Evolutionary conservation across 768 basidiomycete species (phyloP), one percentile per base, ranked within the genome.

Genomic region (Rickenella mellea): DNA sequence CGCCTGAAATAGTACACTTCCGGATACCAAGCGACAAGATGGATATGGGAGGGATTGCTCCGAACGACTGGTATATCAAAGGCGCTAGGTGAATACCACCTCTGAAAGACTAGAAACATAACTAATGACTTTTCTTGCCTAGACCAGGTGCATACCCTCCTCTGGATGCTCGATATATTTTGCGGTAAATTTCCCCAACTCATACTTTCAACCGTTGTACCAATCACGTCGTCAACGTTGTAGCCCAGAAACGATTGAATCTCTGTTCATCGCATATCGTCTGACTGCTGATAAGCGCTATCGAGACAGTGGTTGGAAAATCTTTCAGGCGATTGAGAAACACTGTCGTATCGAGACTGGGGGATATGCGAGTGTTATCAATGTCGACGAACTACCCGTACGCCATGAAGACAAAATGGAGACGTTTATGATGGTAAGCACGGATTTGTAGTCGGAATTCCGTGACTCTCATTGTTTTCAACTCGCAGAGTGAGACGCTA

Each of bases 161-260:
- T 1, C 81, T 91, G 48, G 91, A 94, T 51, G 90, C 90, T 9
- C 78, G 91, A 28, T 96, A 98, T 57, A 96, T 97, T 59, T 78
- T 98, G 7, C 78, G 91, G 76, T 76, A 44, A 20, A 70, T 57
- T 20, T 5, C 22, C 17, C 28, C 21, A 24, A 29, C 15, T n/a
- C 14, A 29, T 31, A 20, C 39, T 39, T 21, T 17, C 37, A n/a
- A n/a, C n/a, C n/a, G n/a, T n/a, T n/a, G n/a, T n/a, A n/a, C n/a
- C n/a, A n/a, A n/a, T n/a, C n/a, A n/a, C n/a, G n/a, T n/a, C n/a
- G n/a, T n/a, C n/a, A n/a, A 26, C 26, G 15, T 29, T 6, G 20
- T 50, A 83, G 88, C 6, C 93, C 93, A 2, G 93, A 98, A 66
- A 98, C 93, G 1, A 75, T 92, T 20, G 93, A 98, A 59, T 92